A percentile compares a stretch with the other conserved stretches of the same genome.
phyloP scores from a whole-genome alignment of 441 rosid species.

The Macaranga tanarius region DNA sequence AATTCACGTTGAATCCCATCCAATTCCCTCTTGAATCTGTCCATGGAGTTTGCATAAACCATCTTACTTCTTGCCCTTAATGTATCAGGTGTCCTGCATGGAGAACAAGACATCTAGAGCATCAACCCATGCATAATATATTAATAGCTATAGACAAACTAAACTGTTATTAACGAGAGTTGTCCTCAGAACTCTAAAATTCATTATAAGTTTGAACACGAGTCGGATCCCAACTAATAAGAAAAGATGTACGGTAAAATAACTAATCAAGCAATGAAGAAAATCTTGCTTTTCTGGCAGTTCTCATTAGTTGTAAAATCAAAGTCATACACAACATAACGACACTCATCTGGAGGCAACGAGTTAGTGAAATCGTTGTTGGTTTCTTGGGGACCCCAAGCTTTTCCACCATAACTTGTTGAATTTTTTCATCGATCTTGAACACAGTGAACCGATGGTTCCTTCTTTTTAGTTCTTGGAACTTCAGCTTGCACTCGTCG shows the following conservation, averaged over 20 bases:
- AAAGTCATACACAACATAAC: conserved; percentile 62
- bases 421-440: conserved; percentile 59
- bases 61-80: conserved; percentile 66
- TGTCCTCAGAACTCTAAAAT: too few species aligned
- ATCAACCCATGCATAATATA: too few species aligned
- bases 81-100: conserved; percentile 52
- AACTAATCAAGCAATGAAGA: conserved; percentile 58
- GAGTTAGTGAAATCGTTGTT: conserved; percentile 49
- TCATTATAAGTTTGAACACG: too few species aligned
- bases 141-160: too few species aligned
- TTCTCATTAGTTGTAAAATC: conserved; percentile 63
- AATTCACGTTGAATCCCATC: conserved; percentile 71
- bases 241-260: too few species aligned
- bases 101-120: neutral
- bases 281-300: conserved; percentile 66
- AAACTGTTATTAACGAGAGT: too few species aligned
- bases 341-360: conserved; percentile 55
- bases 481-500: conserved; percentile 68
- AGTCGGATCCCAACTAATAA: too few species aligned
- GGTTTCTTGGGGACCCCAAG: conserved; percentile 45
- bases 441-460: conserved; percentile 52
- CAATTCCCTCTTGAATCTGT: conserved; percentile 67
- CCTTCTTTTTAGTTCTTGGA: conserved; percentile 63
- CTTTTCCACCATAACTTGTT: conserved; percentile 54
- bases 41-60: conserved; percentile 69